A percentile compares a stretch with the other conserved stretches of the same genome.
phyloP scores from a whole-genome alignment of 2,329 filamentous ascomycete genomes.

The Westerdykella sp. region DNA sequence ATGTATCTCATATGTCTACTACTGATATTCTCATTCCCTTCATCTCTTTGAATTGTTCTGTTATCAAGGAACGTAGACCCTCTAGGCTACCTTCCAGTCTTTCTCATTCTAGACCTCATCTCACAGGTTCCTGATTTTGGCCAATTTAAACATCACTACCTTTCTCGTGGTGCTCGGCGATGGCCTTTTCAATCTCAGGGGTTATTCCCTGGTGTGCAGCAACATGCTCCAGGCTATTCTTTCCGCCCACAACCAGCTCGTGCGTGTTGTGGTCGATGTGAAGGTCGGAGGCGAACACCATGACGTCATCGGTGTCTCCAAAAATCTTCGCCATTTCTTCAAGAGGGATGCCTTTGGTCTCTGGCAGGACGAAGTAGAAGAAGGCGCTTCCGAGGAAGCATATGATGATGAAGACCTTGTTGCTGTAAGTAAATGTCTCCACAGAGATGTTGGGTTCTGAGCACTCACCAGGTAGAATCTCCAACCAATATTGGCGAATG shows the following conservation, averaged over 20 bases:
- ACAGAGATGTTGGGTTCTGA: background rate
- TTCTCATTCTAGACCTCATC: no score
- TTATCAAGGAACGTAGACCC: no score
- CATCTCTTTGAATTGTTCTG: background rate
- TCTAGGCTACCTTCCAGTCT: no score
- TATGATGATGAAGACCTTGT: slow-evolving; percentile 18
- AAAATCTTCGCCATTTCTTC: slow-evolving; percentile 29
- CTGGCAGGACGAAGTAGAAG: slow-evolving; percentile 20
- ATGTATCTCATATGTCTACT: slow-evolving; percentile 2
- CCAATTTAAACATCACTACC: background rate
- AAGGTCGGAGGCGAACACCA: slow-evolving; percentile 12
- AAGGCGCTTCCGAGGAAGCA: slow-evolving; percentile 9
- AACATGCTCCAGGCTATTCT: slow-evolving; percentile 10
- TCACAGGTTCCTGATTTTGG: no score
- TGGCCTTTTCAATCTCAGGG: slow-evolving; percentile 6
- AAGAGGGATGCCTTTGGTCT: slow-evolving; percentile 28
- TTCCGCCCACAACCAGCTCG: slow-evolving; percentile 13
- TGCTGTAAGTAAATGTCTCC: background rate
- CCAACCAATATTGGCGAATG: slow-evolving; percentile 29
- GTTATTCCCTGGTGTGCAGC: slow-evolving; percentile 13
- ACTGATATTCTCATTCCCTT: background rate
- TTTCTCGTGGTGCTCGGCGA: slow-evolving; percentile 5
- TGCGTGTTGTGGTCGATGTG: slow-evolving; percentile 19
- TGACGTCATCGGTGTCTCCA: slow-evolving; percentile 16
- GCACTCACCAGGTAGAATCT: slow-evolving; percentile 24